A percentile compares a stretch with the other conserved stretches of the same genome.
These are phyloP conservation scores for Cornus florida DNA, from an alignment of 148 eudicot genomes.

Conservation along the genomic window DNA sequence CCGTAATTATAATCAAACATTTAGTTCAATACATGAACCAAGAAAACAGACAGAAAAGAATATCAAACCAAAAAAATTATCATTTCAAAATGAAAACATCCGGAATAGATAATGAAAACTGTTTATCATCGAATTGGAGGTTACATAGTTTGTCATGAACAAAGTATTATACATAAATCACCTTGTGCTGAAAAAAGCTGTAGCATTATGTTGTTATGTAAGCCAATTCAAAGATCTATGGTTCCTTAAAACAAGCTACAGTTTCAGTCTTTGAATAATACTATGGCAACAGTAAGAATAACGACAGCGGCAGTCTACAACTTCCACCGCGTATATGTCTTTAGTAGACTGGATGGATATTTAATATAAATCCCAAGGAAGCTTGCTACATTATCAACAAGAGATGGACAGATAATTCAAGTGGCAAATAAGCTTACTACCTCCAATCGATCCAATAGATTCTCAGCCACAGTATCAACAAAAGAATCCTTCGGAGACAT, in stretches of 20 bases:
- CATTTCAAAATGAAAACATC: too few relatives aligned
- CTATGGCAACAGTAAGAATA: background rate
- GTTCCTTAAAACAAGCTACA: background rate
- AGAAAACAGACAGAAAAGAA: too few relatives aligned
- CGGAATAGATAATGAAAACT: too few relatives aligned
- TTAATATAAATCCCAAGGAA: background rate
- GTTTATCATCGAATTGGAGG: too few relatives aligned
- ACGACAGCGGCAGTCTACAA: background rate
- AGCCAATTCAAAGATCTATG: too few relatives aligned
- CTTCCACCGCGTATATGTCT: background rate
- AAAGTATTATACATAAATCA: too few relatives aligned
- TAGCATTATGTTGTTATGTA: background rate
- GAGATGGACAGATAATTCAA: background rate
- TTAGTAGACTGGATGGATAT: background rate
- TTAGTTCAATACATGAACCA: too few relatives aligned
- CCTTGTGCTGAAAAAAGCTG: background rate
- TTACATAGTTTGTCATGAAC: too few relatives aligned
- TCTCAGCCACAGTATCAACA: constrained; percentile 84
- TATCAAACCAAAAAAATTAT: too few relatives aligned
- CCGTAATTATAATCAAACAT: too few relatives aligned
- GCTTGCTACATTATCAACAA: background rate
- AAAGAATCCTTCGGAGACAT: constrained; percentile 65
- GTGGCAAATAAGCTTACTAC: constrained; percentile 24
- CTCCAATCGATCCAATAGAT: constrained; percentile 89
- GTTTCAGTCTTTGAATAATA: too few relatives aligned